Percentiles rank a stretch among this genome's conserved stretches.
Conservation (phyloP, 345 rosid species). For the Citrus medica region DNA sequence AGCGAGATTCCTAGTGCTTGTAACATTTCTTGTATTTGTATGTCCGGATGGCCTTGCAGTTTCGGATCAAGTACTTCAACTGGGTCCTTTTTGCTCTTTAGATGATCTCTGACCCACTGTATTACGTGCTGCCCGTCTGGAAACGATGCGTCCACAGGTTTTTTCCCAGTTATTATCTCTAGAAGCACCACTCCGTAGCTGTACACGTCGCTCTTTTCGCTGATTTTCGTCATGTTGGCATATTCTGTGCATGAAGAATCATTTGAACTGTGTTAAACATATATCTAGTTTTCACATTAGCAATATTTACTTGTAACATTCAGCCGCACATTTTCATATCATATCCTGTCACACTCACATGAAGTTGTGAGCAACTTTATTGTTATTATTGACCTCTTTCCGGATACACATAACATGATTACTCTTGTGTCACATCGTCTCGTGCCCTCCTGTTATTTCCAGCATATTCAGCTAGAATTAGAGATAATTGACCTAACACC, state of each 20-base stretch:
- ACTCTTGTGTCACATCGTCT: constrained; percentile 16
- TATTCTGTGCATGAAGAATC: constrained; percentile 42
- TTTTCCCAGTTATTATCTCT: constrained; percentile 81
- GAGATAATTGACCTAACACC: not conserved
- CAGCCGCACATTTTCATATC: no score
- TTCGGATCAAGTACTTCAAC: constrained; percentile 61
- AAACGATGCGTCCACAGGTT: constrained; percentile 71
- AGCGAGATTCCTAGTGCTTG: constrained; percentile 82
- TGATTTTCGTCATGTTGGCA: constrained; percentile 60
- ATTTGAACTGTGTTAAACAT: not conserved
- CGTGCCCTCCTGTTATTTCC: not conserved
- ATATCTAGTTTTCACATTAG: no score
- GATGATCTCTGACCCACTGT: constrained; percentile 76
- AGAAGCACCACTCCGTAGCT: constrained; percentile 79
- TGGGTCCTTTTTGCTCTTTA: constrained; percentile 65
- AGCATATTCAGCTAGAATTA: not conserved
- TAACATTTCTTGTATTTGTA: constrained; percentile 77
- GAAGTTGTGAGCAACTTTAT: not conserved
- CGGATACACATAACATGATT: not conserved
- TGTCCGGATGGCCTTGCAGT: constrained; percentile 63
- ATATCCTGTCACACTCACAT: no score
- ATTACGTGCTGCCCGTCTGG: constrained; percentile 66
- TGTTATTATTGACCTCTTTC: not conserved
- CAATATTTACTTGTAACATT: no score
- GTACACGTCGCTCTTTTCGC: constrained; percentile 74